phyloP scores from a whole-genome alignment of 352 stramenopile genomes.

The Phytophthora macrochlamydospora region DNA sequence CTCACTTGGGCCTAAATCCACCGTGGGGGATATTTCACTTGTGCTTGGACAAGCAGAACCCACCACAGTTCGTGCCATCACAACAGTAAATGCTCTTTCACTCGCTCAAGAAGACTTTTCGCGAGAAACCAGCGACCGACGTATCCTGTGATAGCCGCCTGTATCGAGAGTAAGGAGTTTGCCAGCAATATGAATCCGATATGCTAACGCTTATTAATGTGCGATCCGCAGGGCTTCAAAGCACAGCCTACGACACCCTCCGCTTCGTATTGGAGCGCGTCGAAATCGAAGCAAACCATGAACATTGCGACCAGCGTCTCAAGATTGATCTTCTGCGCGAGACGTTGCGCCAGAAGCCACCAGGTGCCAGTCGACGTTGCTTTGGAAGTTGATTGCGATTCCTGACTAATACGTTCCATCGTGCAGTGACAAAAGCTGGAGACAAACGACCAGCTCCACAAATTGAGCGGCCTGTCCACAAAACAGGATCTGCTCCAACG shows the following conservation, averaged over 20 bases:
- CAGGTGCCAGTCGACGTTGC: slow-evolving; percentile 10
- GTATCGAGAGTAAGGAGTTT: slow-evolving; percentile 23
- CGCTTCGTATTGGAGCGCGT: slow-evolving; percentile 55
- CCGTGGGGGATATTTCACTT: slow-evolving; percentile 46
- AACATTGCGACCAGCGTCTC: slow-evolving; percentile 42
- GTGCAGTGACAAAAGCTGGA: slow-evolving; percentile 1
- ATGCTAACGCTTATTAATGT: too few species aligned
- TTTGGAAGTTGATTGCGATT: background rate
- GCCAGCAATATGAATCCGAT: too few species aligned
- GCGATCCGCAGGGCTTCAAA: slow-evolving; percentile 37
- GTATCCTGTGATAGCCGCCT: slow-evolving; percentile 29
- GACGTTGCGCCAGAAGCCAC: slow-evolving; percentile 26
- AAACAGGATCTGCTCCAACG: background rate
- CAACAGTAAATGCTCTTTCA: slow-evolving; percentile 38
- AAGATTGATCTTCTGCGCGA: slow-evolving; percentile 40
- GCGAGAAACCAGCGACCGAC: slow-evolving; percentile 45
- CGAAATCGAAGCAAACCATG: slow-evolving; percentile 50
- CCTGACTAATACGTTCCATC: background rate
- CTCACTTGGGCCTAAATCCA: slow-evolving; percentile 42
- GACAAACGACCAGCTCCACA: slow-evolving; percentile 10
- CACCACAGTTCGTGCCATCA: slow-evolving; percentile 39
- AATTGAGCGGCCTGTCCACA: background rate
- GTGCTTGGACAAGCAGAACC: slow-evolving; percentile 39
- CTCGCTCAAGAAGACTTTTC: slow-evolving; percentile 43
- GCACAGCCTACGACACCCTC: slow-evolving; percentile 56